A percentile compares a stretch with the other conserved stretches of the same genome.
Evolutionary conservation across 257 asterid species (phyloP).

Genomic region (Nicotiana otophora): DNA sequence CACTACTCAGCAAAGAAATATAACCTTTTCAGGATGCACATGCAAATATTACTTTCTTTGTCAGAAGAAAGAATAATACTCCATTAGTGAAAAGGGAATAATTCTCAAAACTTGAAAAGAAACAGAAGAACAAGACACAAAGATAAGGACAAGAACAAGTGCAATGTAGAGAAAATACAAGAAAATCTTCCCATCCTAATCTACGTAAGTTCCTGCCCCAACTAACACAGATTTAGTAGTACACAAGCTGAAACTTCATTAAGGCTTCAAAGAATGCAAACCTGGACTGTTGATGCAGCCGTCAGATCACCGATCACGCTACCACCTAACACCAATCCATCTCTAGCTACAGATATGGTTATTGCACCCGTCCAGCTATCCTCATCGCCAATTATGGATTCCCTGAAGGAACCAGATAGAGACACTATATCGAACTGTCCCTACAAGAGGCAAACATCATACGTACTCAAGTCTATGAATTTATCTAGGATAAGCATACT

Average conservation of each 20-base stretch:
- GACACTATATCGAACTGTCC: conserved; percentile 16
- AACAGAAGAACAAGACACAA: not conserved
- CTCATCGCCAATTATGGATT: conserved; percentile 6
- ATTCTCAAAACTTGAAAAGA: not conserved
- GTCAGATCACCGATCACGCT: conserved; percentile 11
- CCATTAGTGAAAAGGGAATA: not conserved
- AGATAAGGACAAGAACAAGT: not conserved
- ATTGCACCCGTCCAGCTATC: conserved; percentile 13
- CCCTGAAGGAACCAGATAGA: conserved; percentile 18
- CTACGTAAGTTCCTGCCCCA: no score
- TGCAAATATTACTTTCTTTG: not conserved
- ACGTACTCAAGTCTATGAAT: not conserved
- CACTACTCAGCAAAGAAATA: no score
- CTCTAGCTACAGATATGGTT: not conserved
- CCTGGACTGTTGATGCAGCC: conserved; percentile 16
- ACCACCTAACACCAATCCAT: conserved; percentile 16
- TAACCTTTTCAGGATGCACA: not conserved
- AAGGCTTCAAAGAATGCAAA: not conserved
- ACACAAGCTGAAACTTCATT: no score
- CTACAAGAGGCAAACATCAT: conserved; percentile 11
- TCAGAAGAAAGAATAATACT: not conserved
- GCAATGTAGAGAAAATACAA: not conserved
- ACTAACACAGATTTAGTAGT: no score
- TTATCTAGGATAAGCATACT: not conserved
- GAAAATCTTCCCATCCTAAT: not conserved